These are phyloP conservation scores for Neckera pumila DNA, from an alignment of 225 moss, liverwort and hornwort genomes.

Conservation along the genomic window DNA sequence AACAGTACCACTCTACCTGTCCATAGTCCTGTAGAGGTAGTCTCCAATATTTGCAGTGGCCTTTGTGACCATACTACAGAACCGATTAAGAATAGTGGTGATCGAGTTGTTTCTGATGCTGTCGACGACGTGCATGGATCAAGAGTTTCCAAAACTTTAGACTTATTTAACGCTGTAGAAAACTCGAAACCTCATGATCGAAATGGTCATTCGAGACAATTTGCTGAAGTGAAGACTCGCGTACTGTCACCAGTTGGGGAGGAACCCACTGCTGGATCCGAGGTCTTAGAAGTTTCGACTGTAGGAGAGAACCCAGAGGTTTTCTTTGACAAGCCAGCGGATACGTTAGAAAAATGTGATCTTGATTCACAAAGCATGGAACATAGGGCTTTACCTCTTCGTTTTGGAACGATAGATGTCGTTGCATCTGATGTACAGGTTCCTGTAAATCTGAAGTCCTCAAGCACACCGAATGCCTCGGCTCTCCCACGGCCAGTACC, in stretches of 20 bases:
- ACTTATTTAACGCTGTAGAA: background rate
- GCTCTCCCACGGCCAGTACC: background rate
- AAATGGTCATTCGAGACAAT: slow-evolving; percentile 3
- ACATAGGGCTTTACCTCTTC: slow-evolving; percentile 10
- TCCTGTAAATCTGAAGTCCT: slow-evolving; percentile 1
- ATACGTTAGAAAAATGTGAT: background rate
- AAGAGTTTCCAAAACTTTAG: background rate
- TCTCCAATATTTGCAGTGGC: background rate
- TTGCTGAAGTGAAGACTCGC: slow-evolving; percentile 2
- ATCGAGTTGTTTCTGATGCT: slow-evolving; percentile 9
- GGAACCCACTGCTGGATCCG: slow-evolving; percentile 11
- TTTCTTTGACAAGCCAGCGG: background rate
- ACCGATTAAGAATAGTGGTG: background rate
- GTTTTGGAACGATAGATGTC: slow-evolving; percentile 40
- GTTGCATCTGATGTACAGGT: slow-evolving; percentile 19
- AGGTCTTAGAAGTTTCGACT: background rate
- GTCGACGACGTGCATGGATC: background rate
- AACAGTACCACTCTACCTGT: background rate
- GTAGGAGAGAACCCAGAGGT: background rate
- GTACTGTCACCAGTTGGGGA: slow-evolving; percentile 43
- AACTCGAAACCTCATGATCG: background rate
- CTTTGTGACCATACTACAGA: background rate
- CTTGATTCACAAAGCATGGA: slow-evolving; percentile 5
- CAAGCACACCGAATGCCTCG: background rate
- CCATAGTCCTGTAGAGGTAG: background rate